Percentiles rank a stretch among this genome's conserved stretches.
Evolutionary conservation across 768 basidiomycete genomes (phyloP).

Genomic region (Phaeotremella fagi): DNA sequence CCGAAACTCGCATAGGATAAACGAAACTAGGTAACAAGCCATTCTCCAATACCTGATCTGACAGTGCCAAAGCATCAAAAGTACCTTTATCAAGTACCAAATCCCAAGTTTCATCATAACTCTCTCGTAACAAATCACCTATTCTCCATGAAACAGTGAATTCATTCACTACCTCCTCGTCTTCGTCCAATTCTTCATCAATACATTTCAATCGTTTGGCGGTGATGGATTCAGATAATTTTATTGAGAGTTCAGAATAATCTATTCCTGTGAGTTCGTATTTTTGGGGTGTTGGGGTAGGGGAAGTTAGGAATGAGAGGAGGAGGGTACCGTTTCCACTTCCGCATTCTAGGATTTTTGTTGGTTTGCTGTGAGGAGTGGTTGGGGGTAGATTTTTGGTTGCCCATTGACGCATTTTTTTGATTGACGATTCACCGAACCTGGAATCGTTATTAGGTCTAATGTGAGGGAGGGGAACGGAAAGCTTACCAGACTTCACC

Average conservation of each 20-base stretch:
- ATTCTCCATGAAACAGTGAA: conserved; percentile 30
- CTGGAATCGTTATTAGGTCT: conserved; percentile 20
- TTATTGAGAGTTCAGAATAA: conserved; percentile 48
- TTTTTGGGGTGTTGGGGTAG: conserved; percentile 13
- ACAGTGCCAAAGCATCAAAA: conserved; percentile 50
- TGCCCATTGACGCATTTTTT: conserved; percentile 52
- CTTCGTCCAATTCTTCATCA: conserved; percentile 25
- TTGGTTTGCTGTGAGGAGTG: conserved; percentile 7
- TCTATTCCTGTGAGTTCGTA: conserved; percentile 50
- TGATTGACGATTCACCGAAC: conserved; percentile 51
- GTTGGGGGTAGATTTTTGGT: conserved; percentile 39
- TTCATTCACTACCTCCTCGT: conserved; percentile 32
- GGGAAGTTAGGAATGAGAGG: conserved; percentile 39
- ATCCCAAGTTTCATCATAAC: conserved; percentile 46
- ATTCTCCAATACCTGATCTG: conserved; percentile 31
- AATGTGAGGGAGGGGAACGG: neutral
- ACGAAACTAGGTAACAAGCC: conserved; percentile 42
- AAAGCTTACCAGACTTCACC: conserved; percentile 51
- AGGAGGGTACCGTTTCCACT: conserved; percentile 50
- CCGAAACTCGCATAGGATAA: conserved; percentile 47
- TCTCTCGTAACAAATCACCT: conserved; percentile 38
- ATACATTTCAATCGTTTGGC: conserved; percentile 13
- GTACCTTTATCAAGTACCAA: conserved; percentile 51
- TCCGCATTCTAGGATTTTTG: conserved; percentile 50
- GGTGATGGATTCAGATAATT: conserved; percentile 42